phyloP scores from a whole-genome alignment of 129 eudicot species.

The Mikania micrantha region DNA sequence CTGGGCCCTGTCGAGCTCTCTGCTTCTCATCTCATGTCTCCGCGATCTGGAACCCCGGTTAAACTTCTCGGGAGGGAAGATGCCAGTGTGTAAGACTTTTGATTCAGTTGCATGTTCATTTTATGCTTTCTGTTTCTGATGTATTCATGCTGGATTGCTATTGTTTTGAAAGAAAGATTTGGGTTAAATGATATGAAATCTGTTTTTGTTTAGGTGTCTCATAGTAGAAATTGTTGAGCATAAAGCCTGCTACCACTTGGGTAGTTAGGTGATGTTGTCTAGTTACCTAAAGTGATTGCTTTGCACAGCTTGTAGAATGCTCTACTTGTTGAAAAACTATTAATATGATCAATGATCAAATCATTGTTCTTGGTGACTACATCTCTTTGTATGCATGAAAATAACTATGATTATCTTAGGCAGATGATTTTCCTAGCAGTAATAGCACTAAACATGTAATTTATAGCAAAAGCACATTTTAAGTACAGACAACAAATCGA shows the following conservation, averaged over 20 bases:
- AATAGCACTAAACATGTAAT: neutral
- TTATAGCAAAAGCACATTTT: neutral
- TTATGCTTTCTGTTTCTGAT: neutral
- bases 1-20: constrained; percentile 83
- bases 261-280: neutral
- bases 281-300: no score
- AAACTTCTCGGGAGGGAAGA: constrained; percentile 99
- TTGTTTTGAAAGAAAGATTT: neutral
- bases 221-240: neutral
- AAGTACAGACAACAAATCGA: no score
- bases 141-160: neutral
- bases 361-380: neutral
- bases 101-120: neutral
- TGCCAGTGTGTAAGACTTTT: constrained; percentile 84
- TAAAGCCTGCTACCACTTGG: neutral
- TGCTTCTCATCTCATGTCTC: constrained; percentile 87
- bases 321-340: no score
- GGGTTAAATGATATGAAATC: neutral
- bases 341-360: no score
- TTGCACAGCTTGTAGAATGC: no score
- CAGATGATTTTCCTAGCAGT: neutral
- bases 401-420: neutral
- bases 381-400: neutral
- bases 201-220: neutral
- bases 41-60: constrained; percentile 97